These are phyloP conservation scores for Naganishia antarctica DNA, from an alignment of 768 basidiomycete species.

Conservation along the genomic window DNA sequence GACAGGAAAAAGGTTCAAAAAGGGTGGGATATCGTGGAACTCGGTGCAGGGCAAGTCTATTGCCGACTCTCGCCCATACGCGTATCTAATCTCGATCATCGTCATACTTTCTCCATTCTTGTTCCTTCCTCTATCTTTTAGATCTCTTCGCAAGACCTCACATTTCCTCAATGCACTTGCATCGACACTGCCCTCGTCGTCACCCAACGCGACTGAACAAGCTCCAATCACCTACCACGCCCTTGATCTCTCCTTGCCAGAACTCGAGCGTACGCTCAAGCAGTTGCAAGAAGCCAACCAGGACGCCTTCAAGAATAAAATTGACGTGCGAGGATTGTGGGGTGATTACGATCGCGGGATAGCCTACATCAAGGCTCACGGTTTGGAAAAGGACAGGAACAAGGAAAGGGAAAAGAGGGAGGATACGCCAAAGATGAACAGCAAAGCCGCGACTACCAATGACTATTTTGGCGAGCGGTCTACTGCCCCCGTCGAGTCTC, in stretches of 20 bases:
- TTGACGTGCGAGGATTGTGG: conserved; percentile 75
- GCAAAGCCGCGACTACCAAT: neutral
- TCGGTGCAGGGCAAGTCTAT: conserved; percentile 81
- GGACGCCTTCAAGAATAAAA: conserved; percentile 61
- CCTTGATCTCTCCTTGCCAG: conserved; percentile 82
- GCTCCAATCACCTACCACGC: conserved; percentile 75
- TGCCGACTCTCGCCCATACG: neutral
- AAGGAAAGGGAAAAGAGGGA: neutral
- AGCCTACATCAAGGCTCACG: conserved; percentile 67
- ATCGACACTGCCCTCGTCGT: conserved; percentile 34
- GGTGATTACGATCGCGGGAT: conserved; percentile 89
- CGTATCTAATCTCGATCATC: conserved; percentile 21
- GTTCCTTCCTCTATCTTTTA: conserved; percentile 41
- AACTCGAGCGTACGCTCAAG: conserved; percentile 72
- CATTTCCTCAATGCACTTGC: conserved; percentile 71
- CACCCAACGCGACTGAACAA: conserved; percentile 44
- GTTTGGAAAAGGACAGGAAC: conserved; percentile 48
- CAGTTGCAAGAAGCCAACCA: conserved; percentile 62
- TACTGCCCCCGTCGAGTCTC: conserved; percentile 14
- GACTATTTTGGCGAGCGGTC: conserved; percentile 16
- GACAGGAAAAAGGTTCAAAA: conserved; percentile 23
- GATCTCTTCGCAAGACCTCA: conserved; percentile 82
- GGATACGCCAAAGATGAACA: conserved; percentile 1
- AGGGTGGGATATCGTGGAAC: conserved; percentile 64
- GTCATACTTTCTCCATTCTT: neutral